phyloP scores from a whole-genome alignment of 768 basidiomycete genomes.

The Serendipita indica region DNA sequence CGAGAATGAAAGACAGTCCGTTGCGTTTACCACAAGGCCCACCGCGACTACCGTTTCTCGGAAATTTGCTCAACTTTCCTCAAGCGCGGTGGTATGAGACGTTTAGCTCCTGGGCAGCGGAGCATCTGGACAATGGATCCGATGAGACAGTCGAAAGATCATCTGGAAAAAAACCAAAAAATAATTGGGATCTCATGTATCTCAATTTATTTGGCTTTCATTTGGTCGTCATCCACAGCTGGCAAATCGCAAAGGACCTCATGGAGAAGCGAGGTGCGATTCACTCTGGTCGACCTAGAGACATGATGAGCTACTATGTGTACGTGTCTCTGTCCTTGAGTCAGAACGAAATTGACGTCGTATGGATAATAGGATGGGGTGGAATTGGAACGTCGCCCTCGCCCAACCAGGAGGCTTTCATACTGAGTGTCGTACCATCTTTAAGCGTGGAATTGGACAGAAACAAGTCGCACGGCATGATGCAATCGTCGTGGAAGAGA shows the following conservation, averaged over 20 bases:
- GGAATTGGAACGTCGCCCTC: conserved; percentile 20
- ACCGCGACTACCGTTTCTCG: background rate
- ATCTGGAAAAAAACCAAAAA: background rate
- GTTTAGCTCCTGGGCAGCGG: background rate
- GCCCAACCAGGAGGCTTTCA: background rate
- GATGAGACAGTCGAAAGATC: no score
- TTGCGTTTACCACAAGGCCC: background rate
- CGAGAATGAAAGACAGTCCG: background rate
- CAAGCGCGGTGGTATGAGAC: background rate
- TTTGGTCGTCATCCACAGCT: conserved; percentile 9
- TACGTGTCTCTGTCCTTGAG: conserved; percentile 21
- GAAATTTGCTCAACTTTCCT: background rate
- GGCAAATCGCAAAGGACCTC: conserved; percentile 9
- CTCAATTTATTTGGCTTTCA: conserved; percentile 6
- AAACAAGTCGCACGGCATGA: conserved; percentile 18
- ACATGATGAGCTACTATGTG: conserved; percentile 35
- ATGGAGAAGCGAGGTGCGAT: conserved; percentile 11
- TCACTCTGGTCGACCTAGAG: conserved; percentile 18
- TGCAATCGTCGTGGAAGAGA: conserved; percentile 14
- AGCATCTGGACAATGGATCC: no score
- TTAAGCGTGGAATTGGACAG: conserved; percentile 17
- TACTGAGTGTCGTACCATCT: conserved; percentile 13
- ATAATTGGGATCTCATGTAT: conserved; percentile 11
- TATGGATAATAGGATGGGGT: conserved; percentile 21
- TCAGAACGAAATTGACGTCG: background rate